Conservation (phyloP, 148 eudicot genomes). For the Bassia scoparia region DNA sequence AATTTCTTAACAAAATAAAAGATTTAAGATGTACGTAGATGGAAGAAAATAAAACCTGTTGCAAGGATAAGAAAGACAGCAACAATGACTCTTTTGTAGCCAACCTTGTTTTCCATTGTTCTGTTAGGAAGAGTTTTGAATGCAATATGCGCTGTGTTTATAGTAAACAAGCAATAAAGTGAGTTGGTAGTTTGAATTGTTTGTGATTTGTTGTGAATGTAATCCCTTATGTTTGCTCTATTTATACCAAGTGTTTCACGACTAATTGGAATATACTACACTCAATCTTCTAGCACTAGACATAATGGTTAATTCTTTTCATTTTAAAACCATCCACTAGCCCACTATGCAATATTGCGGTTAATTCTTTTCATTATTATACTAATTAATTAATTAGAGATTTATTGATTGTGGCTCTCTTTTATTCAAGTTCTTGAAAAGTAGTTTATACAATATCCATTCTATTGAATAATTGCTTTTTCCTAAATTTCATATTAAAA, state of each 20-base stretch:
- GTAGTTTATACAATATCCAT: too few relatives aligned
- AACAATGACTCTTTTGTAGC: not conserved
- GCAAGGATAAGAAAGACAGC: slow-evolving; percentile 6
- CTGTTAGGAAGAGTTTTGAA: not conserved
- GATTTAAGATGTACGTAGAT: not conserved
- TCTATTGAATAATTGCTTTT: too few relatives aligned
- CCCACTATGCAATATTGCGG: too few relatives aligned
- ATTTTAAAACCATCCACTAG: not conserved
- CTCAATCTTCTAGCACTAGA: not conserved
- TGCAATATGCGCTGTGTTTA: not conserved
- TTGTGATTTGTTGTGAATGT: not conserved
- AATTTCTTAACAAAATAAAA: too few relatives aligned
- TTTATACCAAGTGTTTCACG: not conserved
- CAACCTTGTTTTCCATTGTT: slow-evolving; percentile 3
- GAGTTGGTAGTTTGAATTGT: not conserved
- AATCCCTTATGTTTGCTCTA: not conserved
- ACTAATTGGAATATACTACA: not conserved
- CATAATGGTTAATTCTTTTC: not conserved
- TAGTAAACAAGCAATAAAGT: not conserved
- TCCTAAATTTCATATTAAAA: too few relatives aligned
- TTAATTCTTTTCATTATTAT: too few relatives aligned
- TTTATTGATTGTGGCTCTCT: too few relatives aligned
- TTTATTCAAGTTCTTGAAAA: too few relatives aligned
- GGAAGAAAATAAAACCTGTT: not conserved
- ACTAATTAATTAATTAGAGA: too few relatives aligned